A percentile compares a stretch with the other conserved stretches of the same genome.
phyloP scores from a whole-genome alignment of 2,329 filamentous ascomycete genomes.

The Pseudopyrenochaeta lycopersici region DNA sequence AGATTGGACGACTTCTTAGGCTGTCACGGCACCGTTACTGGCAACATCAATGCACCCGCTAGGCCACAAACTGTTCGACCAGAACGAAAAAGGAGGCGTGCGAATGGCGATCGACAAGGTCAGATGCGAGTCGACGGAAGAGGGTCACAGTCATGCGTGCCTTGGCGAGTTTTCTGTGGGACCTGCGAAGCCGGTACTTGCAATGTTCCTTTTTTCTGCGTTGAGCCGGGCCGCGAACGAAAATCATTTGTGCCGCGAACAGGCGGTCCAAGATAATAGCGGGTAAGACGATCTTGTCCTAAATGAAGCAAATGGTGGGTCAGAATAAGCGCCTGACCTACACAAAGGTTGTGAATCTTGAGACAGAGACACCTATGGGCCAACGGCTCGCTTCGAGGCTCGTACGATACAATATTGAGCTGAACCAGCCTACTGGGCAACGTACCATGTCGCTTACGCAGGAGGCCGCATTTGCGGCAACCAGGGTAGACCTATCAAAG shows the following conservation, averaged over 20 bases:
- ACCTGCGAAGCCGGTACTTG: conserved; percentile 10
- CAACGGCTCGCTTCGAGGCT: conserved; percentile 14
- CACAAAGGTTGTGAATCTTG: conserved; percentile 10
- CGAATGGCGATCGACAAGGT: conserved; percentile 16
- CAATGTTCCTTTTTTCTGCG: conserved; percentile 14
- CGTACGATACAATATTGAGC: conserved; percentile 27
- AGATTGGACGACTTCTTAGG: neutral
- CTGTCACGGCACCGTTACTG: conserved; percentile 4
- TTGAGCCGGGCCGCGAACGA: conserved; percentile 5
- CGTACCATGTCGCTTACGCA: conserved; percentile 26
- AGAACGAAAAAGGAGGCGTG: conserved; percentile 3
- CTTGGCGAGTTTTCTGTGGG: conserved; percentile 4
- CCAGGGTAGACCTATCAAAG: conserved; percentile 18
- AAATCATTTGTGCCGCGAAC: neutral
- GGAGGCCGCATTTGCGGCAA: conserved; percentile 10
- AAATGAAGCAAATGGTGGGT: conserved; percentile 7
- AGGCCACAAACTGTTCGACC: neutral
- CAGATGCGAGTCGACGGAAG: conserved; percentile 12
- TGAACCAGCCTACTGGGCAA: conserved; percentile 9
- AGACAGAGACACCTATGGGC: conserved; percentile 15
- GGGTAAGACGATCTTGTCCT: conserved; percentile 13
- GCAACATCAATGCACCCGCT: conserved; percentile 4
- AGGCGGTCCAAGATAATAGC: conserved; percentile 1
- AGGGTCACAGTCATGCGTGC: neutral
- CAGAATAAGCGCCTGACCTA: conserved; percentile 4